These are phyloP conservation scores for Leccinum disarticulatum DNA, from an alignment of 768 basidiomycete genomes.

Conservation along the genomic window DNA sequence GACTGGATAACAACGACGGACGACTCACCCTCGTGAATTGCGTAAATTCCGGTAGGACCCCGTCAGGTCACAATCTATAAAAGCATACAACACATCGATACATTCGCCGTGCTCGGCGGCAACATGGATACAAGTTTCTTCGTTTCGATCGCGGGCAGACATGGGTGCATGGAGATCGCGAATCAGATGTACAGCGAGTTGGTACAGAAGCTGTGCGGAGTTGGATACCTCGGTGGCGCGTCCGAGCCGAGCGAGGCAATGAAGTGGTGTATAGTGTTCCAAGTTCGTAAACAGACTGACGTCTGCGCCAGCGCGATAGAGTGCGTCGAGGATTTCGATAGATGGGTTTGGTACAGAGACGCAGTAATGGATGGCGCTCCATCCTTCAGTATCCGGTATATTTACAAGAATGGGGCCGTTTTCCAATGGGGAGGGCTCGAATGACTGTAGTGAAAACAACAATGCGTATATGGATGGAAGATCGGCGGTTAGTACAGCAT, in stretches of 20 bases:
- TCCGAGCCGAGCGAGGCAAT: conserved; percentile 54
- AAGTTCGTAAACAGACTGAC: conserved; percentile 63
- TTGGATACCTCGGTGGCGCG: conserved; percentile 36
- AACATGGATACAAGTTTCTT: conserved; percentile 78
- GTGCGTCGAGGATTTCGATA: conserved; percentile 60
- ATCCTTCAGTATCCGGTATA: conserved; percentile 62
- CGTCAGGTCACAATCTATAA: conserved; percentile 64
- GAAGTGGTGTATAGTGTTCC: conserved; percentile 66
- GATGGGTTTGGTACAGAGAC: conserved; percentile 55
- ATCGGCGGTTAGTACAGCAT: conserved; percentile 51
- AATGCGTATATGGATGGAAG: conserved; percentile 51
- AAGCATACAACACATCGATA: conserved; percentile 57
- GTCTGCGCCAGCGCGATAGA: conserved; percentile 78
- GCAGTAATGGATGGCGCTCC: conserved; percentile 75
- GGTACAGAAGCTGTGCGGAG: conserved; percentile 43
- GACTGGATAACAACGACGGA: background rate
- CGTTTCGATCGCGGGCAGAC: conserved; percentile 60
- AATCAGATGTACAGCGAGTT: conserved; percentile 67
- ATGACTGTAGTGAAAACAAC: conserved; percentile 49
- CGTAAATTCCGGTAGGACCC: conserved; percentile 57
- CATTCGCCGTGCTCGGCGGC: conserved; percentile 74
- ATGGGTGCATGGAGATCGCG: conserved; percentile 69
- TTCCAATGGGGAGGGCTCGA: conserved; percentile 42
- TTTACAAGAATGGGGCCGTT: conserved; percentile 59
- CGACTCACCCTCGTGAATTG: conserved; percentile 68